Conservation (phyloP, 345 rosid genomes). For the Melaleuca alternifolia region DNA sequence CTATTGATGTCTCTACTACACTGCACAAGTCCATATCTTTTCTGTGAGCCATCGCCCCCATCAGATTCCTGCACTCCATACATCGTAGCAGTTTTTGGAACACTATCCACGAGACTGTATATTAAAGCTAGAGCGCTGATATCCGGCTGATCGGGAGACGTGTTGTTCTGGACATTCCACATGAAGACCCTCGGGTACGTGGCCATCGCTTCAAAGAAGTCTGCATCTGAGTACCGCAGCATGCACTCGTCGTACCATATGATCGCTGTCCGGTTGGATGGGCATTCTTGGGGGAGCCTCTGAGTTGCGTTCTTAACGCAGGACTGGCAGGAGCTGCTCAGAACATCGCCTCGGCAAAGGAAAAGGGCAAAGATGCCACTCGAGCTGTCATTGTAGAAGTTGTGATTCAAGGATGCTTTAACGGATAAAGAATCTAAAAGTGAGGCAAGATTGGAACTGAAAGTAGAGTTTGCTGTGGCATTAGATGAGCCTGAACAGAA, state of each 20-base stretch:
- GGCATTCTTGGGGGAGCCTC: conserved; percentile 2
- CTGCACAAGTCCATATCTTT: conserved; percentile 20
- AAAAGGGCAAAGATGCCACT: conserved; percentile 11
- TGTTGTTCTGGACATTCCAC: conserved; percentile 1
- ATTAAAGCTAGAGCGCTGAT: neutral
- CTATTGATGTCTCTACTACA: conserved; percentile 24
- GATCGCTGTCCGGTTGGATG: neutral
- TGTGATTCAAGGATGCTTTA: neutral
- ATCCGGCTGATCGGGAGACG: neutral
- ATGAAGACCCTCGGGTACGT: neutral
- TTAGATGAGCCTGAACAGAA: neutral
- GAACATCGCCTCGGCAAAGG: conserved; percentile 27
- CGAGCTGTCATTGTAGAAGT: conserved; percentile 3
- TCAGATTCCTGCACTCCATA: neutral
- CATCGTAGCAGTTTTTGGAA: neutral
- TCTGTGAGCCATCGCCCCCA: too few relatives aligned
- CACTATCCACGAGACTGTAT: neutral
- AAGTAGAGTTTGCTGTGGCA: neutral
- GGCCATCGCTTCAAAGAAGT: conserved; percentile 8
- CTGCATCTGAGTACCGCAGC: conserved; percentile 3
- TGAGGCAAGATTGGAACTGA: neutral
- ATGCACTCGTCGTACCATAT: neutral
- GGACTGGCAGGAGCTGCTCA: neutral
- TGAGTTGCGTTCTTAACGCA: conserved; percentile 13
- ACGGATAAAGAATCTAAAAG: conserved; percentile 9